Evolutionary conservation across 108 stramenopile genomes (phyloP), one percentile per base, ranked within the genome.

Genomic region (Nannochloropsis gaditana): DNA sequence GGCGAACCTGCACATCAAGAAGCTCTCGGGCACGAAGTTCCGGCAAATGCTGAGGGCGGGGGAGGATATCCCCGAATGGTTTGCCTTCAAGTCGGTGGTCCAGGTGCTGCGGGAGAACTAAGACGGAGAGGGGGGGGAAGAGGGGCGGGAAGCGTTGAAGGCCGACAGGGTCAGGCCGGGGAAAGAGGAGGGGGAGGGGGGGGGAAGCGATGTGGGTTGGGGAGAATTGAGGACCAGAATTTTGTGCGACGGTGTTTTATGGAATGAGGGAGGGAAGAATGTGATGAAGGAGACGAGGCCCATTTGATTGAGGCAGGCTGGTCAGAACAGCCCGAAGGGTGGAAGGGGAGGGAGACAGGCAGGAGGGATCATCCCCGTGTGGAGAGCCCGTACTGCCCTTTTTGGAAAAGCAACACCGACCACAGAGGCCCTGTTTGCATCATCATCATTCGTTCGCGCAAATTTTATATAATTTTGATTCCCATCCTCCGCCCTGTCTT

Each of bases 51-150:
- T 99, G 81, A 93, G 97, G 84, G 95, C 94, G 84, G 99, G 99
- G 85, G 97, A 98, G 79, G 97, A 98, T 85, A 99, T 99, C 89
- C 99, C 99, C 45, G 97, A 97, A 88, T 99, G 99, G 99, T 99
- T 99, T 87, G 97, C 99, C 42, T 98, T 97, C 92, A 96, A 96
- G 93, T 92, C 92, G 85, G 99, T 99, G 44, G 97, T 99, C 44
- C 42, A 84, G 79, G 87, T 88, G 43, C 84, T 21, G 41, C 11
- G 41, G 41, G 41, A 41, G 80, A 21, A n/a, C 21, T 81, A 3
- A 21, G 21, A 10, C 50, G 21, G 2, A 11, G 41, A 42, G 80
- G 21, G 80, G 80, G n/a, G 80, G 11, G 2, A 31, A 21, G 21
- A 21, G 21, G 80, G 21, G 80, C 21, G 80, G 80, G 80, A 31